Percentiles rank a stretch among this genome's conserved stretches.
phyloP scores from a whole-genome alignment of 116 monocot species.

The Iris pallida region DNA sequence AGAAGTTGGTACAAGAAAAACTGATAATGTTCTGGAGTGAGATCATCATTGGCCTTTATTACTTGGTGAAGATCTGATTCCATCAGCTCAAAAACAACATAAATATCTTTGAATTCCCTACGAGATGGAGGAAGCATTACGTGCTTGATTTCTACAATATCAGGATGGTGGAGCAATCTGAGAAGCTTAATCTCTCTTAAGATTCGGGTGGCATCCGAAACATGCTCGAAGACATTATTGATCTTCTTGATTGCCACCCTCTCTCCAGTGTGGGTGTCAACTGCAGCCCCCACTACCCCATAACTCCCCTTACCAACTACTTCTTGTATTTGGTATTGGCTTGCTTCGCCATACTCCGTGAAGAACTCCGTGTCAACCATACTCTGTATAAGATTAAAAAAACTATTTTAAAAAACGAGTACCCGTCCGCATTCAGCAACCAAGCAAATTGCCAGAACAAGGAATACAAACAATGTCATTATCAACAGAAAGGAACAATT shows the following conservation, averaged over 20 bases:
- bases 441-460: neutral
- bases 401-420: neutral
- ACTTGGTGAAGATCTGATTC: slow-evolving; percentile 91
- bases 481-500: too few relatives aligned
- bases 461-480: neutral
- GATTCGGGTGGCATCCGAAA: slow-evolving; percentile 87
- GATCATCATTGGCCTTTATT: slow-evolving; percentile 86
- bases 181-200: slow-evolving; percentile 84
- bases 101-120: slow-evolving; percentile 82
- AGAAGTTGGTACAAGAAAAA: slow-evolving; percentile 86
- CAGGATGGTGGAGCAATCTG: slow-evolving; percentile 69
- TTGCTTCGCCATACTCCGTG: slow-evolving; percentile 83
- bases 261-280: slow-evolving; percentile 68
- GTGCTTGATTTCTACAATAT: slow-evolving; percentile 86
- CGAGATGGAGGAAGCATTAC: slow-evolving; percentile 86
- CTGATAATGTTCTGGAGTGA: slow-evolving; percentile 78
- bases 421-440: neutral
- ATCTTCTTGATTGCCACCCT: slow-evolving; percentile 89
- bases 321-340: slow-evolving; percentile 69
- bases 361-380: slow-evolving; percentile 65
- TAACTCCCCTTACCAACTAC: slow-evolving; percentile 89
- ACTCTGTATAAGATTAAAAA: slow-evolving; percentile 23
- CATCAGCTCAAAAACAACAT: slow-evolving; percentile 71
- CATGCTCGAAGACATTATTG: slow-evolving; percentile 87
- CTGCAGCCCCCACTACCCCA: slow-evolving; percentile 71